Evolutionary conservation across 1,284 basidiomycete genomes (phyloP), one percentile per base, ranked within the genome.

Genomic region (Apiotrichum gracile): DNA sequence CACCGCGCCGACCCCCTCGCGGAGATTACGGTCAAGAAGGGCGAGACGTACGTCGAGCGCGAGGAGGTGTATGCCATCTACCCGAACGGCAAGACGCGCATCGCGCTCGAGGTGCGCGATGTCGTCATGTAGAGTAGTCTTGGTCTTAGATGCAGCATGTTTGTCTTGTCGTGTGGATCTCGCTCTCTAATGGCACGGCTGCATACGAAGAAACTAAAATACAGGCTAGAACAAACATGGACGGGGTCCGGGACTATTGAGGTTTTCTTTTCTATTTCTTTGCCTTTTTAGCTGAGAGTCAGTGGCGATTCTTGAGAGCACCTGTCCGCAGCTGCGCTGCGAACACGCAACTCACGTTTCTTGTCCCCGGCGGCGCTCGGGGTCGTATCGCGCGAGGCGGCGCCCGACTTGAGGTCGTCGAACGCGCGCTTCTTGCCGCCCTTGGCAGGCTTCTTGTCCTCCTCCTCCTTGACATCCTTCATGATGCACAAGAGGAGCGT

Each of bases 401-500:
- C 60, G 13, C 58, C 68, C 38, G 67, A 63, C 60, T 76, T 76
- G 47, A 76, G 55, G 33, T 78, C 75, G 46, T 77, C 77, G 27
- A 78, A 58, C 4, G 71, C 65, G 26, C 78, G 71, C 64, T 78
- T 78, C 76, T 73, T 75, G 51, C 68, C 72, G 12, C 56, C 65
- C 56, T 67, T 66, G 19, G 67, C 63, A 40, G 61, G 51, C 56
- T 74, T 72, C 52, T 70, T 72, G 33, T 87, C 86, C 63, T 87
- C 85, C 31, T 67, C 69, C 37, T 66, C 69, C 29, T 65, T 61
- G 43, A 71, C 71, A 73, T 94, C 92, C 79, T 96, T 96, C 77
- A 92, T 86, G 57, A 97, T 88, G 82, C 97, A 87, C 16, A 85
- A 81, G 37, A 97, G 69, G 37, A 98, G 73, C 8, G 94, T 97